Percentiles rank a stretch among this genome's conserved stretches.
phyloP scores from a whole-genome alignment of 2,329 filamentous ascomycete species.

The Periglandula ipomoeae region DNA sequence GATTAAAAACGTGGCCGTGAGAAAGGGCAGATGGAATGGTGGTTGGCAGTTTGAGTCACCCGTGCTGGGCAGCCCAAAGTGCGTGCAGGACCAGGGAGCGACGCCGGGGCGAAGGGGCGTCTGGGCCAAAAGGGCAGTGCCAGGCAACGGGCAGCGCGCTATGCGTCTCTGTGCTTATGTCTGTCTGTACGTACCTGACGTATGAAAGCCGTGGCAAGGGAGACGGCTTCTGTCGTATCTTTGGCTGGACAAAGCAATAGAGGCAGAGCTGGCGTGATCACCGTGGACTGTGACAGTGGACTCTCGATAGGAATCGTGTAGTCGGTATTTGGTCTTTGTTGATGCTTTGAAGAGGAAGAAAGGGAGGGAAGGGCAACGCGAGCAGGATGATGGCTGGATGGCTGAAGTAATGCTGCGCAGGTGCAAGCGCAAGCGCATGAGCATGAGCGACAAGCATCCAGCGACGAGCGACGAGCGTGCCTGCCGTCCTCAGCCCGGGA shows the following conservation, averaged over 20 bases:
- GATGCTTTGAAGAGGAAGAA: conserved; percentile 35
- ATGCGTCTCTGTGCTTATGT: no score
- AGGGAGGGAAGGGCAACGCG: conserved; percentile 25
- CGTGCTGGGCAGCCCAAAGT: not conserved
- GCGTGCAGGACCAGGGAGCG: not conserved
- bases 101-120: not conserved
- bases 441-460: not conserved
- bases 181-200: conserved; percentile 23
- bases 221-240: conserved; percentile 15
- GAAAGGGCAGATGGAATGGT: not conserved
- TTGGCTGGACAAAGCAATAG: conserved; percentile 17
- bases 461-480: not conserved
- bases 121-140: conserved; percentile 2
- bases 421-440: not conserved
- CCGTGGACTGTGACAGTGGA: conserved; percentile 52
- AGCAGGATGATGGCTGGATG: conserved; percentile 20
- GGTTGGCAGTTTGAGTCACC: conserved; percentile 13
- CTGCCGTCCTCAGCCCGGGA: not conserved
- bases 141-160: not conserved
- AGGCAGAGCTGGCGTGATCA: conserved; percentile 43
- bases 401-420: conserved; percentile 15
- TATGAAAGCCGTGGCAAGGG: conserved; percentile 19
- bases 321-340: conserved; percentile 41
- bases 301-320: conserved; percentile 43
- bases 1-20: not conserved